Base-by-base conservation (phyloP, 2,329 filamentous ascomycete species). In the Monosporascus ibericus region DNA sequence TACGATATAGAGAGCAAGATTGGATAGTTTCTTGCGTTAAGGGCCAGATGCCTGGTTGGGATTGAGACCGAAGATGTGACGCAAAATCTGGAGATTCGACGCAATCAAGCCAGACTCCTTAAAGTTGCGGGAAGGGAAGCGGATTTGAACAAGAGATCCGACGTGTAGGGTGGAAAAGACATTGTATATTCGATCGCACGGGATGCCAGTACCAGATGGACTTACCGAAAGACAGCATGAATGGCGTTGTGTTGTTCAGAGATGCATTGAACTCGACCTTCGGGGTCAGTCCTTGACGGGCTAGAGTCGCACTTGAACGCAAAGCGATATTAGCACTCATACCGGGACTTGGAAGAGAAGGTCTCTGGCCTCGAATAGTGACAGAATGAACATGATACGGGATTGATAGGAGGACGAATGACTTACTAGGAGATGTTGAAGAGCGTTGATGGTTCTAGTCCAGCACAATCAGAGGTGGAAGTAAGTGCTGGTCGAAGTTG, bases 151-250 rank as follows among this genome's bases (percentile, higher is more conserved):
- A 18, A 27, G 17, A 46, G 42, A 27, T 46, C 15, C 11, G 42
- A 27, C n/a, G 2, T 4, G 49, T 56, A 55, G 57, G 54, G 58
- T 40, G 48, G 54, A 48, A 58, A 62, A 55, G 57, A 48, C 46
- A 49, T 55, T 50, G 51, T 49, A 60, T 39, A 42, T 53, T 60
- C 60, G 69, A 72, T 75, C 72, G 71, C 72, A 65, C 68, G 57
- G 50, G 58, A 54, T 54, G 53, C 53, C 47, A 58, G 64, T 58
- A 55, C 58, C 58, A 58, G 53, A 58, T 60, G 55, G 56, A 70
- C 72, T 70, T 66, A 75, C 72, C 59, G 62, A 57, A 63, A 60
- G 55, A 60, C 55, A 59, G 54, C 57, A 59, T 54, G 52, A 65
- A 66, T 63, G 66, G 61, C 61, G 65, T 63, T 66, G 68, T 58